phyloP scores from a whole-genome alignment of 331 rosid species.

The Malus hybrid region DNA sequence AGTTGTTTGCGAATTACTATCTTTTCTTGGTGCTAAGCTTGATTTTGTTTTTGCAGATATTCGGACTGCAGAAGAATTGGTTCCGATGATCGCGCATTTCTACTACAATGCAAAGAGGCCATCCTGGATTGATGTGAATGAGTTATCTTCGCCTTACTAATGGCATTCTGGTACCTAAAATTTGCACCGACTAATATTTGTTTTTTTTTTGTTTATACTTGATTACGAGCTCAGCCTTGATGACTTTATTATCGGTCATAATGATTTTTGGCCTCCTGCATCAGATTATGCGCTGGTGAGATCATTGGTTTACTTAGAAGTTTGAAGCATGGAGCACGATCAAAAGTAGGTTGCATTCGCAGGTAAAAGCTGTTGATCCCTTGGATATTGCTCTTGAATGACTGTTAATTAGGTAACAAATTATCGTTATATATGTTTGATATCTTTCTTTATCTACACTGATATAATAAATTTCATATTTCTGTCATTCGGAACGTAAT shows the following conservation, averaged over 20 bases:
- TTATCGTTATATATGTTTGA: background rate
- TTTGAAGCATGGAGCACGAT: background rate
- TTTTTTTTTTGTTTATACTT: background rate
- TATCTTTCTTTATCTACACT: background rate
- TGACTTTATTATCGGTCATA: background rate
- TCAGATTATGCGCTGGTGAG: background rate
- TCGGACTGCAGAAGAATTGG: conserved; percentile 63
- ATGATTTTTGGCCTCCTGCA: background rate
- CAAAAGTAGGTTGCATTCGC: background rate
- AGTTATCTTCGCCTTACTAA: conserved; percentile 26
- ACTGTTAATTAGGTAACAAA: background rate
- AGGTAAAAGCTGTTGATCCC: background rate
- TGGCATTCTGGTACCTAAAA: background rate
- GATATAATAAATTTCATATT: background rate
- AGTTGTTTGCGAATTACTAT: conserved; percentile 3
- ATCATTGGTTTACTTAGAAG: background rate
- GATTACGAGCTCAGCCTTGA: background rate
- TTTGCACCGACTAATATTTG: background rate
- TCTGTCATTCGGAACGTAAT: background rate
- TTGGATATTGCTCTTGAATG: background rate
- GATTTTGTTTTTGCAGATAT: conserved; percentile 32
- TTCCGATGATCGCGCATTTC: conserved; percentile 85
- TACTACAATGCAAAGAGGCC: conserved; percentile 89
- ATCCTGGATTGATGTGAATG: conserved; percentile 58
- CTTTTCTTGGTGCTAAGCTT: background rate